A percentile compares a stretch with the other conserved stretches of the same genome.
phyloP scores from a whole-genome alignment of 1,284 basidiomycete genomes.

The Agroathelia rolfsii region DNA sequence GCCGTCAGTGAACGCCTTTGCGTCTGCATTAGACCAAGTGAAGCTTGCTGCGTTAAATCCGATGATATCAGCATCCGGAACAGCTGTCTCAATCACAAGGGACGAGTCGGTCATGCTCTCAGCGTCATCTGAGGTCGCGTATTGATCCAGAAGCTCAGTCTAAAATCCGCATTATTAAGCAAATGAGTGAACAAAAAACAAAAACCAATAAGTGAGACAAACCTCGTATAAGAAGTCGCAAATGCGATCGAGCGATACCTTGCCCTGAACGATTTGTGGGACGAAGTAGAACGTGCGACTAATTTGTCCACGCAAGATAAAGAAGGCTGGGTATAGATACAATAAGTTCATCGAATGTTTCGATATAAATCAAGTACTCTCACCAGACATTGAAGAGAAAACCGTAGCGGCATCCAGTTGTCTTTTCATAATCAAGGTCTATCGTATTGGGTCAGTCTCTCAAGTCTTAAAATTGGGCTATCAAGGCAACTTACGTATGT shows the following conservation, averaged over 20 bases:
- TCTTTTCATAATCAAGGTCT: conserved; percentile 2
- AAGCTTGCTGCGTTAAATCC: conserved; percentile 33
- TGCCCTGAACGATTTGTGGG: conserved; percentile 26
- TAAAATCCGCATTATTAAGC: conserved; percentile 9
- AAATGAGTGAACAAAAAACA: conserved; percentile 10
- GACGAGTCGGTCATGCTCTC: conserved; percentile 10
- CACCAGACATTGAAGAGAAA: conserved; percentile 27
- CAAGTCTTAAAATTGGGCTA: neutral
- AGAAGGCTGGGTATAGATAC: conserved; percentile 11
- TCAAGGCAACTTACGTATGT: conserved; percentile 21
- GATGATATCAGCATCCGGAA: conserved; percentile 19
- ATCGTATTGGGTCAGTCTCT: neutral
- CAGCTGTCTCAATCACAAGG: conserved; percentile 9
- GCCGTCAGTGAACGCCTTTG: conserved; percentile 13
- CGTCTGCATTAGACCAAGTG: conserved; percentile 25
- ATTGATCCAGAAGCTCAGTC: conserved; percentile 43
- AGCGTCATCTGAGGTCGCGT: conserved; percentile 20
- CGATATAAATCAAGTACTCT: conserved; percentile 4
- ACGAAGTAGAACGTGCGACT: conserved; percentile 20
- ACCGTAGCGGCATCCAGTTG: conserved; percentile 23
- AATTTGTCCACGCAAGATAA: conserved; percentile 8
- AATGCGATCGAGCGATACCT: conserved; percentile 38
- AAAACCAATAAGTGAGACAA: conserved; percentile 1
- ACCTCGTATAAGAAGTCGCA: conserved; percentile 36
- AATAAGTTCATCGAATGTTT: conserved; percentile 12